Conservation (phyloP, 441 rosid species). For the Eruca vesicaria region DNA sequence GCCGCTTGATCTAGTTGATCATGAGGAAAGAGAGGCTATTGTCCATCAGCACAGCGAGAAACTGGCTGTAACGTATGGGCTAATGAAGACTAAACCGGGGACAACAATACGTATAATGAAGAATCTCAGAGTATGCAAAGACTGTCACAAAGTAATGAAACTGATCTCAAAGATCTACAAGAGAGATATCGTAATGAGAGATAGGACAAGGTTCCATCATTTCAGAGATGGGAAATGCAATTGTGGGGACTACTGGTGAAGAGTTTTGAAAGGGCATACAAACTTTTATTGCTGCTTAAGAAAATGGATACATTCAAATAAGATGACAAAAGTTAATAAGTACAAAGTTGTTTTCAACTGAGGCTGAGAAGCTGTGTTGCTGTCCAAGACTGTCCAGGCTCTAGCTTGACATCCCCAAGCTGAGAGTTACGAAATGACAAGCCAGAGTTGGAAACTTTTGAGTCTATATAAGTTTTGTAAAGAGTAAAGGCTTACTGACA, state of each 20-base stretch:
- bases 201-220: conserved; percentile 51
- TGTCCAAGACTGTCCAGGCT: conserved; percentile 80
- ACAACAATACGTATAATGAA: conserved; percentile 42
- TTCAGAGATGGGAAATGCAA: conserved; percentile 49
- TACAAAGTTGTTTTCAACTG: conserved; percentile 36
- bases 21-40: conserved; percentile 29
- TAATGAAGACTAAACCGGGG: conserved; percentile 45
- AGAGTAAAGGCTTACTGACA: conserved; percentile 1
- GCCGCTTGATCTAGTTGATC: conserved; percentile 39
- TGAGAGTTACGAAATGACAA: conserved; percentile 34
- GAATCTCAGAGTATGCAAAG: conserved; percentile 56
- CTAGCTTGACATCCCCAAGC: conserved; percentile 78
- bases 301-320: conserved; percentile 34
- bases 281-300: conserved; percentile 17
- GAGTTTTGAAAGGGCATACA: conserved; percentile 5
- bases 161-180: conserved; percentile 46
- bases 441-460: neutral
- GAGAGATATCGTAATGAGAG: conserved; percentile 49
- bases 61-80: conserved; percentile 46
- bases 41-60: conserved; percentile 38
- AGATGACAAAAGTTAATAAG: conserved; percentile 14
- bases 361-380: conserved; percentile 72
- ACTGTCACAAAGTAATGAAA: conserved; percentile 51
- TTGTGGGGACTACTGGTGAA: conserved; percentile 50
- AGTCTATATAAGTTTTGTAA: neutral